These are phyloP conservation scores for Chloroidium sp. DNA, from an alignment of 163 green algal species.

Conservation along the genomic window DNA sequence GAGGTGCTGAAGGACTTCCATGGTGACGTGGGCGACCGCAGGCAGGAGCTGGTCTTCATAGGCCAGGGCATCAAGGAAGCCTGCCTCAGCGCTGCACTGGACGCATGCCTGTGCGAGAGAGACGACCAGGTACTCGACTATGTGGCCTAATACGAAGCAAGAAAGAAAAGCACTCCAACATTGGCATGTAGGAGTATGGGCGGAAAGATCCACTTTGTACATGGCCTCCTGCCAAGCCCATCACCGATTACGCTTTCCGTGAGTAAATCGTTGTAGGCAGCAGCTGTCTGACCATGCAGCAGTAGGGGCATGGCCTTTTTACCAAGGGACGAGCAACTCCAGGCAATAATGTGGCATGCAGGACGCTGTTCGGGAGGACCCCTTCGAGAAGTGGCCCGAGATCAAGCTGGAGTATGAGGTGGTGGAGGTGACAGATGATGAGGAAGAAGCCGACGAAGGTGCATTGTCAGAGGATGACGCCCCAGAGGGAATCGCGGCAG, in stretches of 20 bases:
- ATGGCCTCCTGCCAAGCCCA: neutral
- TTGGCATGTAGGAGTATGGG: too few relatives aligned
- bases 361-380: neutral
- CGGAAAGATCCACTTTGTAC: neutral
- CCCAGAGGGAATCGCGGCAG: too few relatives aligned
- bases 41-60: slow-evolving; percentile 76
- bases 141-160: neutral
- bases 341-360: neutral
- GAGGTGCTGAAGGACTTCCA: slow-evolving; percentile 24
- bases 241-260: too few relatives aligned
- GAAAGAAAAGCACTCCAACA: neutral
- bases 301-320: too few relatives aligned
- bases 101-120: slow-evolving; percentile 26
- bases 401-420: neutral
- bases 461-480: too few relatives aligned
- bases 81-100: slow-evolving; percentile 34
- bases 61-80: slow-evolving; percentile 53
- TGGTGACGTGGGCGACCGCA: slow-evolving; percentile 8
- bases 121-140: too few relatives aligned
- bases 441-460: neutral
- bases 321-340: too few relatives aligned
- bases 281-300: too few relatives aligned
- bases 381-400: neutral
- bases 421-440: neutral
- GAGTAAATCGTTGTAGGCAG: too few relatives aligned